phyloP scores from a whole-genome alignment of 306 rosid genomes.

The Castanea mollissima region DNA sequence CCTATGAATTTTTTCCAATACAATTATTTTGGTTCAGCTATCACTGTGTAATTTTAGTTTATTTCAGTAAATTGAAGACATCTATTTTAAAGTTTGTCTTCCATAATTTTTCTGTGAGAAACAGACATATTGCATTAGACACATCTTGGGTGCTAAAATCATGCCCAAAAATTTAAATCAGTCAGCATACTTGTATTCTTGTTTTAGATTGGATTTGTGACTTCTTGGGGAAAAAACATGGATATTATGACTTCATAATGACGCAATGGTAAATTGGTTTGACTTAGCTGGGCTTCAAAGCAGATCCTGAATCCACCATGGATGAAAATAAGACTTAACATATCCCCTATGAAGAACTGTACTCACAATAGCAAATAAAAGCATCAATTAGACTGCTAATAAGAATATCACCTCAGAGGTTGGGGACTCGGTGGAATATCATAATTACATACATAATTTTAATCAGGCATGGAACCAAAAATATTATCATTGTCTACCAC shows the following conservation, averaged over 20 bases:
- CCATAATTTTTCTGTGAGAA: background rate
- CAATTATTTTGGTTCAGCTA: background rate
- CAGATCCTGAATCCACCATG: background rate
- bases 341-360: background rate
- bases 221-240: background rate
- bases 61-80: background rate
- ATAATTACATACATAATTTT: background rate
- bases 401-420: background rate
- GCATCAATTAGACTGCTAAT: background rate
- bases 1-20: background rate
- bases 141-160: background rate
- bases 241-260: background rate
- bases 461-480: background rate
- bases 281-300: background rate
- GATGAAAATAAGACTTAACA: background rate
- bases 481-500: background rate
- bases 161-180: background rate
- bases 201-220: background rate
- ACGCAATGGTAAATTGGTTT: background rate
- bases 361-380: background rate
- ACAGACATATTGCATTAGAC: background rate
- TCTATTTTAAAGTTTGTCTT: background rate
- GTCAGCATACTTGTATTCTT: background rate
- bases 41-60: background rate
- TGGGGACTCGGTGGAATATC: background rate